Evolutionary conservation across 371 early-diverging fungal genomes (phyloP), one percentile per base, ranked within the genome.

Genomic region (Rhizopus microsporus): DNA sequence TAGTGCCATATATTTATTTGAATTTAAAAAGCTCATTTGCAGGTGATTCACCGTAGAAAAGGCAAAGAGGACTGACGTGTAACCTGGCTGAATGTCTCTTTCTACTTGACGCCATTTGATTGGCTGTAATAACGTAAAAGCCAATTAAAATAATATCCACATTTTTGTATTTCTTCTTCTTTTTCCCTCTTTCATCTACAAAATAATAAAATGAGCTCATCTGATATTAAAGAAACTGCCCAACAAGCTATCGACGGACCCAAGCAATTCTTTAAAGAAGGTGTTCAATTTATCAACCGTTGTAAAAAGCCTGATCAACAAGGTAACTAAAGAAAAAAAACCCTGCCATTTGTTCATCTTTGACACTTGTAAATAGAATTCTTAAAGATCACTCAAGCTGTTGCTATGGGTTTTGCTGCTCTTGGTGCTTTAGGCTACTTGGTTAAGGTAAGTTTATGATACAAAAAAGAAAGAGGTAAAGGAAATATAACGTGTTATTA

Each of bases 391-490:
- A 87, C 93, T 46, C 88, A 88, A 67, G 97, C 97, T 32, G 95
- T 98, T 35, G 92, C 90, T 45, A 90, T 97, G 81, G 99, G 99
- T 10, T 98, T 98, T 73, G 79, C 96, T 64, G 89, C 97, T 63
- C 96, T 98, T 89, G 99, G 99, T 67, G 95, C 94, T 75, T 90
- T 97, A 67, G 97, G 98, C 43, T 98, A 93, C 74, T 90, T 97
- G 75, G 96, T 97, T 76, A 98, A 98, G 86, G 82, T 82, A 70
- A 57, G 55, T 39, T 33, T 34, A 23, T 0, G 23, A 30, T 13
- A 31, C 38, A 37, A 6, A 30, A 40, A 9, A 8, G 16, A 29
- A 13, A 46, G 16, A 13, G 40, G 5, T 13, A 17, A 48, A 4
- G 45, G 16, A 32, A 23, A 0, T 13, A 43, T 43, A 33, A 34